A percentile compares a stretch with the other conserved stretches of the same genome.
These are phyloP conservation scores for Entomortierella parvispora DNA, from an alignment of 192 early-diverging fungal species.

Conservation along the genomic window DNA sequence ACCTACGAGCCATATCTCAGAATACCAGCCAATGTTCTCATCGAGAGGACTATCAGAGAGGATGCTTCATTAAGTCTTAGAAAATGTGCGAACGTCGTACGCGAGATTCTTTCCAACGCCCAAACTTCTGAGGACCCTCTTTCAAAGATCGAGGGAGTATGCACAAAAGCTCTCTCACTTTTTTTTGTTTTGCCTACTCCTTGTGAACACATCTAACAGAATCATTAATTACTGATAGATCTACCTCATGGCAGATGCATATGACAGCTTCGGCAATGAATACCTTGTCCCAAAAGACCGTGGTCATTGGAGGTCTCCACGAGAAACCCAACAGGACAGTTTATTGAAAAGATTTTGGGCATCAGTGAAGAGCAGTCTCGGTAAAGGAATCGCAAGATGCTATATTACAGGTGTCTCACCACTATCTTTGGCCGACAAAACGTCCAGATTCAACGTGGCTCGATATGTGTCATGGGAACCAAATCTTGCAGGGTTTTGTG, in stretches of 20 bases:
- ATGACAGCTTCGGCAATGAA: conserved; percentile 53
- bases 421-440: conserved; percentile 23
- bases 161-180: neutral
- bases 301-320: conserved; percentile 18
- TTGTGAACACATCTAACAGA: neutral
- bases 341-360: conserved; percentile 50
- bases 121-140: conserved; percentile 39
- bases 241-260: conserved; percentile 53
- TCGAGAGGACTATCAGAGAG: conserved; percentile 24
- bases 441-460: conserved; percentile 38
- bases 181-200: conserved; percentile 13
- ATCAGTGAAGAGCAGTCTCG: conserved; percentile 38
- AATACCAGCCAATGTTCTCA: conserved; percentile 23
- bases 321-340: conserved; percentile 6
- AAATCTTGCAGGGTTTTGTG: conserved; percentile 16
- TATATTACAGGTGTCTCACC: conserved; percentile 32
- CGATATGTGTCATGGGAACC: conserved; percentile 20
- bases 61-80: conserved; percentile 13
- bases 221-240: conserved; percentile 32
- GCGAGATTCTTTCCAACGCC: conserved; percentile 14
- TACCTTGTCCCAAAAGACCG: conserved; percentile 31
- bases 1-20: conserved; percentile 38
- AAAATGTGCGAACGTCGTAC: conserved; percentile 28
- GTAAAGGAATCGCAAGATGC: conserved; percentile 19
- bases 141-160: conserved; percentile 51